Percentiles rank a stretch among this genome's conserved stretches.
Evolutionary conservation across 495 filamentous ascomycete genomes (phyloP).

Genomic region (Hamigera avellanea): DNA sequence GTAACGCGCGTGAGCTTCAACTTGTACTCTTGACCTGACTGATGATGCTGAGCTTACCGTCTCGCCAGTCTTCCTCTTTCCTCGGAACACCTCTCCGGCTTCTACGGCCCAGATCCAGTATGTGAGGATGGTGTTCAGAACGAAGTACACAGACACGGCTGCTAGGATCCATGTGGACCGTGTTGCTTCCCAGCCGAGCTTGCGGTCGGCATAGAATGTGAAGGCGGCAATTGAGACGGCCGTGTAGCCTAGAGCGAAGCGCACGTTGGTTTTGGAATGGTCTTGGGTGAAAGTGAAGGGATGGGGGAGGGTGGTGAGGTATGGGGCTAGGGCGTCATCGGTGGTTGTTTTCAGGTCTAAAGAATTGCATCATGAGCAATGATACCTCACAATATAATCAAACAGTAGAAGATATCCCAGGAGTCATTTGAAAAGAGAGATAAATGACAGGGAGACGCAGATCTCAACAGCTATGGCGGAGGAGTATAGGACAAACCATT

Average conservation of each 20-base stretch:
- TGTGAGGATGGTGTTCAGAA: conserved; percentile 68
- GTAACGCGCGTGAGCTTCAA: too few species aligned
- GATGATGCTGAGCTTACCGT: conserved; percentile 27
- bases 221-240: conserved; percentile 69
- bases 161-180: conserved; percentile 57
- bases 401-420: too few species aligned
- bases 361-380: neutral
- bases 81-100: conserved; percentile 68
- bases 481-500: conserved; percentile 28
- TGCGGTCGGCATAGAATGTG: conserved; percentile 86
- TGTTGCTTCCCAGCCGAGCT: conserved; percentile 74
- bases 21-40: neutral
- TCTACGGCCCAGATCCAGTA: conserved; percentile 83
- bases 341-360: conserved; percentile 91
- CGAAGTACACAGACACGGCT: conserved; percentile 69
- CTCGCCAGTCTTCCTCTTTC: conserved; percentile 44
- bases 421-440: neutral
- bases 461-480: neutral
- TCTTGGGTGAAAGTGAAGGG: conserved; percentile 61
- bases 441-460: neutral
- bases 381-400: too few species aligned
- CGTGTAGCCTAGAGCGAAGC: conserved; percentile 69
- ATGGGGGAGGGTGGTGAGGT: conserved; percentile 62
- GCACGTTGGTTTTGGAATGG: conserved; percentile 69
- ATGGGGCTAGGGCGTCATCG: conserved; percentile 89